These are phyloP conservation scores for Mortierella sp. DNA, from an alignment of 371 early-diverging fungal genomes.

Conservation along the genomic window DNA sequence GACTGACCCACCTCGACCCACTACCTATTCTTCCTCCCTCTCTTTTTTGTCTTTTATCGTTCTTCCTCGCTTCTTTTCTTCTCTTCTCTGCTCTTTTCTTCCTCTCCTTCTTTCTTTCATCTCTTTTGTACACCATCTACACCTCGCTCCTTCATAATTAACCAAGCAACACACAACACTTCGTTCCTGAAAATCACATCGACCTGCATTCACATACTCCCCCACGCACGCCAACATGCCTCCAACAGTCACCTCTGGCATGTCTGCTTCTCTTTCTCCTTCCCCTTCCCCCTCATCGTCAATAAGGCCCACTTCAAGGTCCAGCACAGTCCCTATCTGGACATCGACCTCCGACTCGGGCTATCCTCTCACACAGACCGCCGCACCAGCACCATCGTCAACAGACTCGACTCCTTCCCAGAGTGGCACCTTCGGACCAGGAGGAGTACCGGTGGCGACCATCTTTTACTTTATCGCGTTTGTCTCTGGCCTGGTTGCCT, in stretches of 20 bases:
- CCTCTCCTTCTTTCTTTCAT: not conserved
- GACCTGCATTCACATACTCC: not conserved
- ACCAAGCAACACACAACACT: too few species aligned
- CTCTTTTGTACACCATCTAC: not conserved
- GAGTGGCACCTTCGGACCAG: not conserved
- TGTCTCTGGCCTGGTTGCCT: slow-evolving; percentile 14
- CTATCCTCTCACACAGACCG: not conserved
- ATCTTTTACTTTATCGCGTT: slow-evolving; percentile 36
- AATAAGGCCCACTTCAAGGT: not conserved
- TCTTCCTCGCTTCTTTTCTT: not conserved
- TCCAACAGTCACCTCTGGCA: not conserved
- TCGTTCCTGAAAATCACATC: not conserved
- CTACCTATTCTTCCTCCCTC: not conserved
- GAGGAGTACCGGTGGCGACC: slow-evolving; percentile 12
- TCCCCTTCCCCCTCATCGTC: not conserved
- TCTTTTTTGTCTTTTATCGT: not conserved
- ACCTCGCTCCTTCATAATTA: not conserved
- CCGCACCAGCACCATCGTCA: not conserved
- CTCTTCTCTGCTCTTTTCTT: not conserved
- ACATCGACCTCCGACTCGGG: not conserved
- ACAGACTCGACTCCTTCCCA: not conserved
- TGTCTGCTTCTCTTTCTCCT: not conserved
- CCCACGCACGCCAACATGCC: not conserved
- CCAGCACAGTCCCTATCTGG: not conserved
- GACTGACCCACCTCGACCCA: not conserved